phyloP scores from a whole-genome alignment of 106 monocot species.

The Posidonia australis region DNA sequence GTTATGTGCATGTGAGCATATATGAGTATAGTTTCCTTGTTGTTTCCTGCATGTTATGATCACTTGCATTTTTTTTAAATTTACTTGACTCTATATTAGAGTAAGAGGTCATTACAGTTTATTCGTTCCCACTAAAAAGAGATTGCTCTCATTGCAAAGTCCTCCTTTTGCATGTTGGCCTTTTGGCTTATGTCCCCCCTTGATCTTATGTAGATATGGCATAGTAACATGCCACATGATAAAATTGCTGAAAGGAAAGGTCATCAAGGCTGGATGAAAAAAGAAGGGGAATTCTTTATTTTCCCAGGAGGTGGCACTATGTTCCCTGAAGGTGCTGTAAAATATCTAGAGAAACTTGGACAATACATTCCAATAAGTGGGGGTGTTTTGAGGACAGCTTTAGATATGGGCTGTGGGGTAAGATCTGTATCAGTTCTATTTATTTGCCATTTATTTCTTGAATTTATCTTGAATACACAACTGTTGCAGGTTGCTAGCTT shows the following conservation, averaged over 20 bases:
- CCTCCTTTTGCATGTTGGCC: neutral
- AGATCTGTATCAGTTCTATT: neutral
- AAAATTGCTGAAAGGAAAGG: constrained; percentile 97
- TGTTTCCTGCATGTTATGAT: no score
- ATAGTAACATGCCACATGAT: constrained; percentile 88
- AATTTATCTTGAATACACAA: neutral
- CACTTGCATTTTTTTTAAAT: neutral
- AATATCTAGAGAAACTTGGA: constrained; percentile 76
- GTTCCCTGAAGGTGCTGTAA: constrained; percentile 90
- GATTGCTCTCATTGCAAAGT: neutral
- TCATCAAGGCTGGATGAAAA: constrained; percentile 96
- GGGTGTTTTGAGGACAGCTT: constrained; percentile 68
- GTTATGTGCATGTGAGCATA: no score
- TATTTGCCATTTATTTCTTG: neutral
- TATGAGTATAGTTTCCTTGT: no score
- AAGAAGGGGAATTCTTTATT: constrained; percentile 71
- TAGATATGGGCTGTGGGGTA: constrained; percentile 99
- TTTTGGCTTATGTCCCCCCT: neutral
- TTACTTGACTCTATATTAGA: no score
- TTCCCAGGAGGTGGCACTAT: constrained; percentile 97
- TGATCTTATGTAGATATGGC: constrained; percentile 71
- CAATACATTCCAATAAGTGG: constrained; percentile 61
- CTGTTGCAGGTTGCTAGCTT: constrained; percentile 81
- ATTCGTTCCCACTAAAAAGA: neutral
- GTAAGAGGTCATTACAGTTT: no score